Evolutionary conservation across 225 moss, liverwort and hornwort species (phyloP), one percentile per base, ranked within the genome.

Genomic region (Rhytidiadelphus loreus): DNA sequence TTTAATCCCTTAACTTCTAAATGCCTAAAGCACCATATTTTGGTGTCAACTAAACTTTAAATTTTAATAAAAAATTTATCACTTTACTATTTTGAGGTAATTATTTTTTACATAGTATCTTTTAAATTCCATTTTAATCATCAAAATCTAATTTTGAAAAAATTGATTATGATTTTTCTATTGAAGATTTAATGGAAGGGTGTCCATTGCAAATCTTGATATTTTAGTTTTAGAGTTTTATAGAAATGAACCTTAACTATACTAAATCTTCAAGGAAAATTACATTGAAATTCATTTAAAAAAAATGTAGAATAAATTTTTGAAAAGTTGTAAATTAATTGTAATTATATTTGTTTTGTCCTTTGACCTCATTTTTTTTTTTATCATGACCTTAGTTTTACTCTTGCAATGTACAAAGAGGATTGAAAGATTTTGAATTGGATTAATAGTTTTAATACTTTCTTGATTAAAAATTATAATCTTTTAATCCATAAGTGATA

Each of bases 261-360:
- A 37, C 0, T 37, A 0, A 21, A n/a, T 66, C 4, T n/a, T n/a
- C 12, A 66, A 6, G 12, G 1, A 22, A n/a, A n/a, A 22, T 12
- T 6, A 19, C 66, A n/a, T 21, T 66, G n/a, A n/a, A 37, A 12
- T 37, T 37, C 21, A n/a, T 66, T 37, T 16, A 20, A 37, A 21
- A 37, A 65, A 37, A 66, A 66, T 20, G 0, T 37, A 21, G 37
- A 37, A 37, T 66, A 66, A 12, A 35, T 65, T 35, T 64, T 64
- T 65, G 19, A 35, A 1, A 65, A 10, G 9, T 64, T 1, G 0
- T 65, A 6, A 37, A 37, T 20, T 37, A 11, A 37, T 66, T 21
- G 37, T 21, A 12, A 1, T 37, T 66, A 37, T 19, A 37, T 3
- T 37, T 65, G 20, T 11, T 37, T 11, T 65, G 2, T 37, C 10